Percentiles rank a stretch among this genome's conserved stretches.
Evolutionary conservation across 148 eudicot species (phyloP).

Genomic region (Pouteria glomerata): DNA sequence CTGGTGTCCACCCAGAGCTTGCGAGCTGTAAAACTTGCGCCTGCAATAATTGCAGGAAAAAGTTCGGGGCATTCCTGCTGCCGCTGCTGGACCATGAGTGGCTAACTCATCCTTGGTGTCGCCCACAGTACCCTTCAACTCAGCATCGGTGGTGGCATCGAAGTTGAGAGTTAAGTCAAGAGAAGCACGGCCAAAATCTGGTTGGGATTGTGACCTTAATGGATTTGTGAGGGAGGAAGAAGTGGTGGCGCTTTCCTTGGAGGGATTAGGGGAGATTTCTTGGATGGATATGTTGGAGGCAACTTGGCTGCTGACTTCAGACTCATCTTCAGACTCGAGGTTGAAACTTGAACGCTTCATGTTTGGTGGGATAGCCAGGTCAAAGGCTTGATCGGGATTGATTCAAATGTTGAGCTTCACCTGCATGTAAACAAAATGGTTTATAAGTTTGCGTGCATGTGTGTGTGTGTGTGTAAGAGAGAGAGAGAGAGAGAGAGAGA

Average conservation of each 20-base stretch:
- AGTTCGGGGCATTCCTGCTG: constrained; percentile 20
- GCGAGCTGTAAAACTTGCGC: constrained; percentile 56
- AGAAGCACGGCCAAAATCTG: constrained; percentile 1
- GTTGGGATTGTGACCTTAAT: constrained; percentile 5
- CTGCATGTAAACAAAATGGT: constrained; percentile 8
- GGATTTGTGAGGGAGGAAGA: constrained; percentile 18
- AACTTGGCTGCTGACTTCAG: constrained; percentile 38
- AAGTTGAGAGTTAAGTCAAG: constrained; percentile 39
- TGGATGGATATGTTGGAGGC: constrained; percentile 29
- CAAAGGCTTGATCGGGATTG: background rate
- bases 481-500: background rate
- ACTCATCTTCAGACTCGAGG: constrained; percentile 38
- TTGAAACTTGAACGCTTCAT: constrained; percentile 32
- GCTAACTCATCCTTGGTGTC: background rate
- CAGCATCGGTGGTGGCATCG: constrained; percentile 3
- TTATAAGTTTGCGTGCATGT: background rate
- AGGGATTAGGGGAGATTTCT: constrained; percentile 18
- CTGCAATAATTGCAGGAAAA: constrained; percentile 49
- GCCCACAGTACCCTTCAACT: background rate
- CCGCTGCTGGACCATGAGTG: background rate
- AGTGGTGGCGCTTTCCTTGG: constrained; percentile 14
- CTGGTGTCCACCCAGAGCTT: constrained; percentile 54
- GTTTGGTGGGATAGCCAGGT: background rate
- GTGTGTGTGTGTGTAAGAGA: too few species aligned
- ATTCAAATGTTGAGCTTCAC: too few species aligned